Evolutionary conservation across 768 basidiomycete species (phyloP), one percentile per base, ranked within the genome.

Genomic region (Boletus speciosus): DNA sequence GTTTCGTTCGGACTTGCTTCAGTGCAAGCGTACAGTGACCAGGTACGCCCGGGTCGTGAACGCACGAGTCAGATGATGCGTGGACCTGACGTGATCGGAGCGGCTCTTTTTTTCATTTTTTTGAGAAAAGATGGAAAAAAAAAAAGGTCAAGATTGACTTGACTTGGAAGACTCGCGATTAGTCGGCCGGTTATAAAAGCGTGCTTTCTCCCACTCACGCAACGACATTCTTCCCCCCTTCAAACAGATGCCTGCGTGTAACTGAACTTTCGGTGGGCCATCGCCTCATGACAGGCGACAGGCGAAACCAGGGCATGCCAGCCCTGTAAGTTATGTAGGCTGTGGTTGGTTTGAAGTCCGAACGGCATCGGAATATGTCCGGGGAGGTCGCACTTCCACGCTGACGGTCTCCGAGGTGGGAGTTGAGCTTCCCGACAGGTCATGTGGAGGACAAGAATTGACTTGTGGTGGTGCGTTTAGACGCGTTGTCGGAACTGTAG

Each of bases 281-380:
- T 35, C 47, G 3, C 36, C 12, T 14, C 36, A 1, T 52, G 21
- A 25, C 49, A 50, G 31, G 9, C 39, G 16, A 23, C 23, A 21
- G 35, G 47, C 23, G 47, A 37, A 48, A 48, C 47, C 36, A 29
- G 36, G 34, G 34, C 27, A 15, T 21, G 37, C 2, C 38, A 21
- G 16, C n/a, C 36, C n/a, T 19, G 45, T 46, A 14, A 19, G 19
- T 19, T 25, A 4, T 25, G 8, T 36, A 8, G 40, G 34, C 36
- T 16, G 29, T 36, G 34, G 27, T 47, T 43, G 27, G 29, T 48
- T 47, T 47, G 45, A 52, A 29, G 49, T 49, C 56, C 56, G 49
- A 47, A 49, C 39, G 32, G 32, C 35, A 12, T 23, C 11, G 36
- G 38, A 37, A 41, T 29, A 9, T 19, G 31, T 59, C 47, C 36